Evolutionary conservation across 192 early-diverging fungal genomes (phyloP), one percentile per base, ranked within the genome.

Genomic region (Chytriomyces sp.): DNA sequence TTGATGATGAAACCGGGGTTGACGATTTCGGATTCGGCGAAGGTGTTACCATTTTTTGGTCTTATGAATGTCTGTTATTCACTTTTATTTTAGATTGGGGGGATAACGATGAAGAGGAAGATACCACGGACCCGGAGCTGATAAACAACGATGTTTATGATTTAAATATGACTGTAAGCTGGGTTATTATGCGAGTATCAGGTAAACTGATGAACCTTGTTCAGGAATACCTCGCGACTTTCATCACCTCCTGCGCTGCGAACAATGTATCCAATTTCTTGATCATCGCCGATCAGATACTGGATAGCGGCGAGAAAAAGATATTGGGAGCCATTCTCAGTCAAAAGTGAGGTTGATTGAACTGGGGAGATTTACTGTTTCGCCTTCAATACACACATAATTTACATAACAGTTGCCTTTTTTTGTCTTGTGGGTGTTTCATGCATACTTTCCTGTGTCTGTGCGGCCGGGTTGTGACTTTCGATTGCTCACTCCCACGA

Each of bases 281-380:
- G 5, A 50, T 47, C 5, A n/a, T 73, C 9, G 59, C 71, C 9
- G 26, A 73, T 44, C 71, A 73, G 26, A 48, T 63, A 90, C 89
- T 16, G 89, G 92, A 73, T 63, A 45, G 62, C 45, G 57, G 60
- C 7, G 71, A 73, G 45, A 61, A 46, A 43, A 73, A 73, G 61
- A 73, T 73, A 44, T 46, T 73, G 6, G 60, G 26, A 7, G 4
- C 3, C 45, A 73, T 73, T 62, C 60, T 57, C 20, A 18, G 13
- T 57, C 20, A 57, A 57, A 35, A 35, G 28, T 35, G 28, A 35
- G 28, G 28, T 0, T 35, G 28, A 35, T 35, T 35, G 28, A 35
- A 35, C 0, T 35, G 28, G 28, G 28, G 2, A 2, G 2, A n/a
- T 35, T 35, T 35, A 35, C 28, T 35, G 28, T 35, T 35, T 2